Evolutionary conservation across 495 filamentous ascomycete genomes (phyloP).

Genomic region (Penicillium egyptiacum): DNA sequence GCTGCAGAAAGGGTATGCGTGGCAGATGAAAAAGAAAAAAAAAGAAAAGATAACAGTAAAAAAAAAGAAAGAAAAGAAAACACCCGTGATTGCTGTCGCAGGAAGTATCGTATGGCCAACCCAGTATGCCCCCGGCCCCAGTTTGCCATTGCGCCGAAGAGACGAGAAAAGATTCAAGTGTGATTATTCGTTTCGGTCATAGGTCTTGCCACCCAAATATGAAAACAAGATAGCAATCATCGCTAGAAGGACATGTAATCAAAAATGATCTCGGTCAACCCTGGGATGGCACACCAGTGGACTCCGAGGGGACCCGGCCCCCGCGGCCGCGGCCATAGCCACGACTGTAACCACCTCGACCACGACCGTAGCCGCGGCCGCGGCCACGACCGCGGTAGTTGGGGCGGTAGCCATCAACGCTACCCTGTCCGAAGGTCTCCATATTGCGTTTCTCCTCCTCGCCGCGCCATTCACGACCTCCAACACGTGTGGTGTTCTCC

Average conservation of each 20-base stretch:
- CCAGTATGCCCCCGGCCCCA: constrained; percentile 29
- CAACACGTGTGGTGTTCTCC: constrained; percentile 64
- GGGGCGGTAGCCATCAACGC: constrained; percentile 83
- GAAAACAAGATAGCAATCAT: constrained; percentile 22
- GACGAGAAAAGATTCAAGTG: constrained; percentile 32
- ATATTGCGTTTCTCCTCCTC: constrained; percentile 95
- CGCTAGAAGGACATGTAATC: constrained; percentile 12
- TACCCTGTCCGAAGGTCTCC: constrained; percentile 98
- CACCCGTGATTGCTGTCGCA: constrained; percentile 24
- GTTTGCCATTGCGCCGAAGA: constrained; percentile 35
- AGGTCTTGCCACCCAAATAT: constrained; percentile 22
- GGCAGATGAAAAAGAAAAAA: constrained; percentile 15
- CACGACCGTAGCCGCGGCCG: constrained; percentile 57
- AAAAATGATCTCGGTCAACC: constrained; percentile 25
- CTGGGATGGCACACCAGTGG: constrained; percentile 45
- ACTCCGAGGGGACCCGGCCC: constrained; percentile 38
- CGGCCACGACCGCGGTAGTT: constrained; percentile 66
- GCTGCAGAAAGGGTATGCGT: constrained; percentile 31
- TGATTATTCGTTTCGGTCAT: constrained; percentile 31
- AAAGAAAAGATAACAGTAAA: constrained; percentile 12
- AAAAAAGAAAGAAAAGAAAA: constrained; percentile 17
- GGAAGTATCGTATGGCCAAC: constrained; percentile 24
- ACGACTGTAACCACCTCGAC: constrained; percentile 53
- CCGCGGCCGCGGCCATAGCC: constrained; percentile 38
- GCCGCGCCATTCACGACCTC: constrained; percentile 86